These are phyloP conservation scores for Leishmania martiniquensis DNA, from an alignment of 208 protist genomes.

Conservation along the genomic window DNA sequence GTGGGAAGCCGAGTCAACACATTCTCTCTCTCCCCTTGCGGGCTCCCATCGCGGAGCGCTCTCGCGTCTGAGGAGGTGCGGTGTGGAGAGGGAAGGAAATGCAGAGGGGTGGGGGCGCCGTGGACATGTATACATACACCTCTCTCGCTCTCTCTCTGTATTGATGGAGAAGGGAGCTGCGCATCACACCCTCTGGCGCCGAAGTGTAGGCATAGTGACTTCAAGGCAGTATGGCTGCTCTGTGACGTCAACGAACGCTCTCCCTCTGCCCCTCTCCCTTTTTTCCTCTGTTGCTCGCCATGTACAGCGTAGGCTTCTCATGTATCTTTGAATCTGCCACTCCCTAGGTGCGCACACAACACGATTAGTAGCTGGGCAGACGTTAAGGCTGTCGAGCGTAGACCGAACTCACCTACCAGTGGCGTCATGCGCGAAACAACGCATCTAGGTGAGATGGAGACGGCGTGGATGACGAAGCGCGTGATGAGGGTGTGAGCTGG, in stretches of 20 bases:
- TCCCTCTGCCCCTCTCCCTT: too few species aligned
- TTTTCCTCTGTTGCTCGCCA: neutral
- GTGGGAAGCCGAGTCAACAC: neutral
- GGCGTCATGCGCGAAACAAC: neutral
- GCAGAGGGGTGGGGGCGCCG: neutral
- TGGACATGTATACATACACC: neutral
- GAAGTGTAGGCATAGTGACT: too few species aligned
- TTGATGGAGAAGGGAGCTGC: neutral
- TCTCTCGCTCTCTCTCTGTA: neutral
- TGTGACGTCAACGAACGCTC: too few species aligned
- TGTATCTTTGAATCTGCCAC: neutral
- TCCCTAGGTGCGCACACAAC: neutral
- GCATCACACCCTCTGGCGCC: fast-evolving
- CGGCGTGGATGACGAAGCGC: neutral
- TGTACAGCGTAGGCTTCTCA: neutral
- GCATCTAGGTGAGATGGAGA: neutral
- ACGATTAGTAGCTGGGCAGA: neutral
- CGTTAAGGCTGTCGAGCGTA: neutral
- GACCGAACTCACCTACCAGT: neutral
- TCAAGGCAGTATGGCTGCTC: neutral
- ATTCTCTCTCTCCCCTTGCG: neutral
- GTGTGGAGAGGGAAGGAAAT: neutral
- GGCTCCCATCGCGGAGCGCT: too few species aligned
- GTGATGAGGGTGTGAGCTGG: neutral
- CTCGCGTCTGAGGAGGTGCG: too few species aligned